Evolutionary conservation across 2,329 filamentous ascomycete genomes (phyloP), one percentile per base, ranked within the genome.

Genomic region (Diplodia mutila): DNA sequence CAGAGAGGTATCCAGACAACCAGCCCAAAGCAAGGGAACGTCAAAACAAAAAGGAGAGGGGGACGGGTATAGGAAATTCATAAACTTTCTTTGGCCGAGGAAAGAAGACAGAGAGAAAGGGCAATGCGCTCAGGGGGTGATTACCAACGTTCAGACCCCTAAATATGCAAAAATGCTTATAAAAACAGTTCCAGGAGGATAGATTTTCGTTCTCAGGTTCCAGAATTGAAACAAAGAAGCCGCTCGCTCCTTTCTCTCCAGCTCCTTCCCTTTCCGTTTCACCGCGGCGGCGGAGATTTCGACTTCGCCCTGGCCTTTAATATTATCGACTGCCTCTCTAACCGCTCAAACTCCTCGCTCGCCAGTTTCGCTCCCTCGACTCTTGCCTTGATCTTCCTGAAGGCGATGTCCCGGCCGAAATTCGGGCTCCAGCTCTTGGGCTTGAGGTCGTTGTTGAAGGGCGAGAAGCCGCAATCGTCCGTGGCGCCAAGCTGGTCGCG

Each of bases 391-490:
- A 66, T 66, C 46, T 66, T 66, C 27, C 64, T 53, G 21, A 66
- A 66, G 6, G 64, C 64, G 16, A 66, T 66, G 27, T 66, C 64
- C 2, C 64, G 21, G n/a, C 64, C 64, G 5, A 66, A 66, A 11
- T 66, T 66, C 4, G 64, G 64, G 25, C 64, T 66, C 64, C 64
- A 66, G 21, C 64, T 66, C 53, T 66, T 66, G 64, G 64, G 64
- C 32, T 66, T 66, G 23, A 66, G 53, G 42, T 66, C 64, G 42
- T 66, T 66, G 53, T 59, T 66, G 53, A 66, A 66, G 1, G 64
- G 64, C 9, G 52, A 57, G 16, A 66, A 66, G 3, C 64, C 64
- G 53, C 64, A 66, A 27, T 66, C 64, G 64, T 66, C 64, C n/a
- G 64, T 66, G 52, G 64, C 64, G 29, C 64, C 64, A 3, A 66